Base-by-base conservation (phyloP, 1,284 basidiomycete species). In the Erythrobasidium hasegawianum region DNA sequence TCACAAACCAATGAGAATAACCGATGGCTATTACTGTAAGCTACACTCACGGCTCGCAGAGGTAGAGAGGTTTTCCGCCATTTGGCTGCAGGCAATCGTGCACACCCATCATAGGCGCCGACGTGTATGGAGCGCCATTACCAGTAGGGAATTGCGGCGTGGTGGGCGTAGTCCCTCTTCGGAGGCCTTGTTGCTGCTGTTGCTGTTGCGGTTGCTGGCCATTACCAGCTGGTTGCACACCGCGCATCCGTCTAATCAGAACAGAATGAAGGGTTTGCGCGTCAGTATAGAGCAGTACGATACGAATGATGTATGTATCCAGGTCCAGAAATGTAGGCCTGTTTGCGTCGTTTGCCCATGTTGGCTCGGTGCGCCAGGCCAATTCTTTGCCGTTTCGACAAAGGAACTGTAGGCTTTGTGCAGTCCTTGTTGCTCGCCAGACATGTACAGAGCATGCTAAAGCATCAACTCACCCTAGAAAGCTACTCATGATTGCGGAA, bases 41-140 rank as follows among this genome's bases (percentile, higher is more conserved):
- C n/a, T n/a, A 27, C 10, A 61, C 68, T 33, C 41, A 69, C 2
- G 92, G 92, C 73, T 89, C 90, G 77, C 88, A 91, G n/a, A 95
- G 82, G 77, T 93, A 95, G 29, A 96, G 80, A 0, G 91, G 88
- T 73, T 88, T 75, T 38, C 70, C 54, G 52, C 71, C 59, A 50
- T 59, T 57, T 29, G 45, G 41, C 27, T 67, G 64, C 41, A 61
- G 40, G 52, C 57, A 61, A 39, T 71, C 71, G 33, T 67, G 71
- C 14, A 65, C 39, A 4, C 62, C 62, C 18, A 49, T 16, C 18
- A 58, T 13, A 27, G 62, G 43, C 43, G n/a, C 43, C n/a, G 43
- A n/a, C n/a, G 43, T 24, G 43, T 47, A 47, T 18, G 43, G 43
- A n/a, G 43, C 16, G 18, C 61, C 61, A 10, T 41, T 16, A 3